A percentile compares a stretch with the other conserved stretches of the same genome.
phyloP scores from a whole-genome alignment of 1,139 yeast genomes.

The Taphrina pruni region DNA sequence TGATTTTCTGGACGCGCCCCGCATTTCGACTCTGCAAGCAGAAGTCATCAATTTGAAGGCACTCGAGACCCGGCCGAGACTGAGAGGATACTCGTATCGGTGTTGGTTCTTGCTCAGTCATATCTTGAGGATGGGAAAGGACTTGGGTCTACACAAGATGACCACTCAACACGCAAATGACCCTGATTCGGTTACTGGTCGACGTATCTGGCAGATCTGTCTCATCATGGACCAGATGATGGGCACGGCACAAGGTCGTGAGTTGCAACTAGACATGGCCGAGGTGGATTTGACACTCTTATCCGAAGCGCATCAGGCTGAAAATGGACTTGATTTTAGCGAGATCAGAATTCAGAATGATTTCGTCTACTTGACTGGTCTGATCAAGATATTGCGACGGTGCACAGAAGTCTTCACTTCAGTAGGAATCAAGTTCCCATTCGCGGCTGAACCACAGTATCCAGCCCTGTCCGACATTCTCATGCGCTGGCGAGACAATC shows the following conservation, averaged over 20 bases:
- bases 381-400: slow-evolving; percentile 31
- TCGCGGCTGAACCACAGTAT: slow-evolving; percentile 34
- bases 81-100: slow-evolving; percentile 32
- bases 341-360: slow-evolving; percentile 34
- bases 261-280: slow-evolving; percentile 32
- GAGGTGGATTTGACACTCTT: slow-evolving; percentile 35
- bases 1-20: slow-evolving; percentile 33
- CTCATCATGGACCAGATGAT: slow-evolving; percentile 40
- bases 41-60: slow-evolving; percentile 34
- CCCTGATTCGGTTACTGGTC: slow-evolving; percentile 28
- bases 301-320: not conserved
- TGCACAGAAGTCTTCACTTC: slow-evolving; percentile 25
- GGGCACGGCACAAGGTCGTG: slow-evolving; percentile 36
- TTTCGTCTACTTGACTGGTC: slow-evolving; percentile 37
- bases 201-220: slow-evolving; percentile 38
- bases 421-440: slow-evolving; percentile 39
- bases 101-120: slow-evolving; percentile 22
- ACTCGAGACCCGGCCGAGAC: slow-evolving; percentile 33
- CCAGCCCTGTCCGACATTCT: slow-evolving; percentile 29
- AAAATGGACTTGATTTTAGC: not conserved
- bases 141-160: slow-evolving; percentile 27
- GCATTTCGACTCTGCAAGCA: slow-evolving; percentile 37
- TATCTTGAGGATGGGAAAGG: slow-evolving; percentile 32
- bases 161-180: slow-evolving; percentile 16
- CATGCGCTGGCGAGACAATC: slow-evolving; percentile 18